These are phyloP conservation scores for Sporisorium exsertum DNA, from an alignment of 1,284 basidiomycete species.

Conservation along the genomic window DNA sequence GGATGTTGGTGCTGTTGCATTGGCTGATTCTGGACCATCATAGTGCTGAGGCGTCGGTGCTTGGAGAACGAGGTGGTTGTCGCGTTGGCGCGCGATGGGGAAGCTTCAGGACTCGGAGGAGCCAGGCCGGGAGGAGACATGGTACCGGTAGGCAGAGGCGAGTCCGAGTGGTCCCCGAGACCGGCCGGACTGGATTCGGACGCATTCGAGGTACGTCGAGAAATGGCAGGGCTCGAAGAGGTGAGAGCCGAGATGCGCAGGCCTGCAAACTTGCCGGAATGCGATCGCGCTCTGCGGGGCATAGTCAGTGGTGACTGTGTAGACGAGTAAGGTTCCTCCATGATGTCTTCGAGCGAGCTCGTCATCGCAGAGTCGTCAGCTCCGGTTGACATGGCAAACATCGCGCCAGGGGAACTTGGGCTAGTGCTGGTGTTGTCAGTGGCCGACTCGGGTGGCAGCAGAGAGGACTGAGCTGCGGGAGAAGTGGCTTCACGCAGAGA, in stretches of 20 bases:
- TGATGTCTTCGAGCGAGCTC: conserved; percentile 40
- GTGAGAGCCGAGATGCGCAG: conserved; percentile 42
- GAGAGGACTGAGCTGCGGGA: background rate
- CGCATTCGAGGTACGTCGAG: conserved; percentile 28
- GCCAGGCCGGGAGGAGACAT: conserved; percentile 36
- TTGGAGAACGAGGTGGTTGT: conserved; percentile 35
- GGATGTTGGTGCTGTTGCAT: background rate
- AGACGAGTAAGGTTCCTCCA: conserved; percentile 33
- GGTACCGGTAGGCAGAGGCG: conserved; percentile 35
- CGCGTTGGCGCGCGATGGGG: conserved; percentile 3
- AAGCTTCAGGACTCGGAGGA: conserved; percentile 8
- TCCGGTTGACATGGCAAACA: conserved; percentile 21
- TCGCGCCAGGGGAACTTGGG: conserved; percentile 13
- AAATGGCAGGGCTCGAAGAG: conserved; percentile 14
- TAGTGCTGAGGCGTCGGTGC: conserved; percentile 38
- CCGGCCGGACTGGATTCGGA: background rate
- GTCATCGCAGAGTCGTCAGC: conserved; percentile 18
- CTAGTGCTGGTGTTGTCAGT: background rate
- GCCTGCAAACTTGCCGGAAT: conserved; percentile 48
- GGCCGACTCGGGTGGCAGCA: conserved; percentile 3
- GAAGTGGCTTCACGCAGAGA: conserved; percentile 18
- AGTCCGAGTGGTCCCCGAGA: conserved; percentile 5
- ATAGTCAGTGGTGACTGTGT: background rate
- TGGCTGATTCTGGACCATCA: conserved; percentile 35
- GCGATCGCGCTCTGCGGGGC: conserved; percentile 27